Evolutionary conservation across 371 early-diverging fungal genomes (phyloP), one percentile per base, ranked within the genome.

Genomic region (Mucor circinelloides): DNA sequence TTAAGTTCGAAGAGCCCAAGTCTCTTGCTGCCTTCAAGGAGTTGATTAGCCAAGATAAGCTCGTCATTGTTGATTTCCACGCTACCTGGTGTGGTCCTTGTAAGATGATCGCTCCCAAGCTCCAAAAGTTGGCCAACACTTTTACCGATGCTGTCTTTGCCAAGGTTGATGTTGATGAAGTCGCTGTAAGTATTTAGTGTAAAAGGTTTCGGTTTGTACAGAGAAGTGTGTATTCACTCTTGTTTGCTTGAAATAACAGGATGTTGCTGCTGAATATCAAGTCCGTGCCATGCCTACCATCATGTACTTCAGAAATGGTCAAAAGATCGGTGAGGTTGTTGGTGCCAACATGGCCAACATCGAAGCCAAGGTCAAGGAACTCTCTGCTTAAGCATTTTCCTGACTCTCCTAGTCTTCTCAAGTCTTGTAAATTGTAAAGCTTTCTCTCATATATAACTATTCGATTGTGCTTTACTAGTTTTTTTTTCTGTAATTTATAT

Each of bases 281-380:
- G 82, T 98, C 75, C 85, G 85, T 30, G 94, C 97, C 67, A 96
- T 97, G 97, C 97, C 97, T 55, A 95, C 97, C 38, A 91, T 98
- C 86, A 84, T 88, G 72, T 82, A 91, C 82, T 93, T 87, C 86
- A 79, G 88, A 74, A 68, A 88, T 19, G 95, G 95, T 59, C 40
- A 79, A n/a, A 85, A 89, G 84, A 72, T 91, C 40, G 87, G 73
- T 36, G 90, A 93, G 72, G 77, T 94, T 21, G 78, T 91, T 54
- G 95, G 95, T 56, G 93, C 94, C 60, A 86, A 89, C 71, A 9
- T 62, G 59, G 52, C 63, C 60, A 71, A 60, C 46, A 62, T 80
- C 31, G 54, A 70, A 48, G 13, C 28, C 23, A 70, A 70, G 70
- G 59, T 70, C 52, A 58, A 66, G 59, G 58, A 44, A 2, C 2